Percentiles rank a stretch among this genome's conserved stretches.
These are phyloP conservation scores for Monilinia vaccinii-corymbosi DNA, from an alignment of 2,329 filamentous ascomycete species.

Conservation along the genomic window DNA sequence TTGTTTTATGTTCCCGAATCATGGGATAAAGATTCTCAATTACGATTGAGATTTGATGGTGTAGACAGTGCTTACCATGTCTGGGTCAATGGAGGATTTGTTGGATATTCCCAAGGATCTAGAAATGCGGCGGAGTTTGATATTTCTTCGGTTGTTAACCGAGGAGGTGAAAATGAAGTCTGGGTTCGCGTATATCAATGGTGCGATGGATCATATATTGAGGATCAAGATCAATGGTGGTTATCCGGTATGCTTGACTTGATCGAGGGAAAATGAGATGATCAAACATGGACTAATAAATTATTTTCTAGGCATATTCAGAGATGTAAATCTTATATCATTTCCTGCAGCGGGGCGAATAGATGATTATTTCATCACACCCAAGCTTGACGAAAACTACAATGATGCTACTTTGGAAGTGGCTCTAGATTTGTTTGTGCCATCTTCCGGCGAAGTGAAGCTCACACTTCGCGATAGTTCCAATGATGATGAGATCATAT, in stretches of 20 bases:
- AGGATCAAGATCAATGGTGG: constrained; percentile 62
- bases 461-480: constrained; percentile 12
- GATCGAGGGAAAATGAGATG: not conserved
- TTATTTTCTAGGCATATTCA: constrained; percentile 44
- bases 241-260: constrained; percentile 39
- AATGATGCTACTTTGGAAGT: constrained; percentile 33
- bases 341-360: constrained; percentile 44
- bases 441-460: not conserved
- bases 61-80: constrained; percentile 64
- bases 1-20: constrained; percentile 38
- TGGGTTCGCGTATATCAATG: constrained; percentile 62
- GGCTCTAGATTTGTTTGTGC: constrained; percentile 2
- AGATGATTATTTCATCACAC: constrained; percentile 49
- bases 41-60: constrained; percentile 60
- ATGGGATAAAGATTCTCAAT: constrained; percentile 36
- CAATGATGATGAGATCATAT: not conserved
- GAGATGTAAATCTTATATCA: constrained; percentile 53
- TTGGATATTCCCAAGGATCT: constrained; percentile 61
- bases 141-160: constrained; percentile 42
- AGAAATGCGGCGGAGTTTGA: constrained; percentile 65
- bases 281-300: not conserved
- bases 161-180: constrained; percentile 42
- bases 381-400: constrained; percentile 43
- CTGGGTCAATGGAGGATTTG: constrained; percentile 53
- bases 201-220: constrained; percentile 60